Evolutionary conservation across 2,329 filamentous ascomycete species (phyloP).

Genomic region (Microsporum canis): DNA sequence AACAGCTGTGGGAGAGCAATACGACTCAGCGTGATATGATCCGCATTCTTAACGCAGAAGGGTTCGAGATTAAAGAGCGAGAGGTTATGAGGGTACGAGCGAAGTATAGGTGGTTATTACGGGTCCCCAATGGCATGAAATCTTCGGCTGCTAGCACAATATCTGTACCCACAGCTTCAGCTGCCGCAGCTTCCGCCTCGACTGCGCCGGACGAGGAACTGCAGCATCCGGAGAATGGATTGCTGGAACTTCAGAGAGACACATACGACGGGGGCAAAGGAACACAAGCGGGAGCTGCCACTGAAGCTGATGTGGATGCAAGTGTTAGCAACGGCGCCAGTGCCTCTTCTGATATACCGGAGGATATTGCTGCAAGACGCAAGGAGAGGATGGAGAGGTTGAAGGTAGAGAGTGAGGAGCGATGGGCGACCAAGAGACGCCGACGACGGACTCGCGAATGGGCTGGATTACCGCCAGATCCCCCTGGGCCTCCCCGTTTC

Average conservation of each 20-base stretch:
- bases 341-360: slow-evolving; percentile 21
- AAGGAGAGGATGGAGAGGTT: slow-evolving; percentile 44
- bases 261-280: slow-evolving; percentile 19
- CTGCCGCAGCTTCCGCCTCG: slow-evolving; percentile 6
- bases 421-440: slow-evolving; percentile 53
- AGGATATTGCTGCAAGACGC: slow-evolving; percentile 42
- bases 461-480: slow-evolving; percentile 56
- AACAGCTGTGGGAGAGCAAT: slow-evolving; percentile 68
- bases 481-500: slow-evolving; percentile 58
- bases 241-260: slow-evolving; percentile 31
- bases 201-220: neutral
- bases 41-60: slow-evolving; percentile 56
- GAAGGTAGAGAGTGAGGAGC: slow-evolving; percentile 50
- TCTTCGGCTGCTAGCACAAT: slow-evolving; percentile 20
- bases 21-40: slow-evolving; percentile 63
- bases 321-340: neutral
- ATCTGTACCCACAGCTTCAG: slow-evolving; percentile 13
- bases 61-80: slow-evolving; percentile 59
- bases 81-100: slow-evolving; percentile 59
- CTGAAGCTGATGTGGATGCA: neutral
- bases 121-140: slow-evolving; percentile 50
- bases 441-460: slow-evolving; percentile 57
- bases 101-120: slow-evolving; percentile 57
- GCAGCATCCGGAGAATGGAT: slow-evolving; percentile 25
- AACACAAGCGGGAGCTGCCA: neutral